A percentile compares a stretch with the other conserved stretches of the same genome.
These are phyloP conservation scores for Cercospora janseana DNA, from an alignment of 2,329 filamentous ascomycete genomes.

Conservation along the genomic window DNA sequence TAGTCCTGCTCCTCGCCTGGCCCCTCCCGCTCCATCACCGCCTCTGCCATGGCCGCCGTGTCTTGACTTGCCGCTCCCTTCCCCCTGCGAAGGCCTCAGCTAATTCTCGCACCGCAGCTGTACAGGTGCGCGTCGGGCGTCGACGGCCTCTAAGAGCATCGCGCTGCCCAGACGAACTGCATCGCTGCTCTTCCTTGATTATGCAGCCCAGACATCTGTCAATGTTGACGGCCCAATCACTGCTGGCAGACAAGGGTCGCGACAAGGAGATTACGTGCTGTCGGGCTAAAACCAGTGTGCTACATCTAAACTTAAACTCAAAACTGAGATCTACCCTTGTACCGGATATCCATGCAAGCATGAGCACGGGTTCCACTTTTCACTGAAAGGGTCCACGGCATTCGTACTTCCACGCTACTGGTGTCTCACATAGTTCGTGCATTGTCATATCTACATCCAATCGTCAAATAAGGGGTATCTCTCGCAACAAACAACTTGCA, in stretches of 20 bases:
- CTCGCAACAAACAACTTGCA: constrained; percentile 10
- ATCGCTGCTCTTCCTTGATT: constrained; percentile 3
- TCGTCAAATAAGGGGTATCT: constrained; percentile 10
- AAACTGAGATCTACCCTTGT: neutral
- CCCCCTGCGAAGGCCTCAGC: neutral
- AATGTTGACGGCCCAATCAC: constrained; percentile 1
- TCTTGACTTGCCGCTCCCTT: neutral
- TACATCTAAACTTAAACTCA: constrained; percentile 1
- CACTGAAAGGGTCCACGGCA: neutral
- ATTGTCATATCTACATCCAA: constrained; percentile 2
- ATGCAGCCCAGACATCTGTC: constrained; percentile 2
- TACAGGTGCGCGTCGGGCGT: neutral
- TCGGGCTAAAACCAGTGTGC: neutral
- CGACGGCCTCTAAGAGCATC: neutral
- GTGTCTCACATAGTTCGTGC: no score
- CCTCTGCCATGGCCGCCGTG: constrained; percentile 4
- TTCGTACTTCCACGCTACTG: no score
- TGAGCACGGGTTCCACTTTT: neutral
- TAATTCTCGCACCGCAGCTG: neutral
- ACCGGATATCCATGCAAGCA: neutral
- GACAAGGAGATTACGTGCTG: neutral
- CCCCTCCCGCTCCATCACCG: constrained; percentile 1
- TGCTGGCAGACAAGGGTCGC: neutral
- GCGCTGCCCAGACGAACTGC: neutral
- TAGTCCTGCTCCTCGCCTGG: neutral